Base-by-base conservation (phyloP, 2,329 filamentous ascomycete species). In the Fusarium veterinarium region DNA sequence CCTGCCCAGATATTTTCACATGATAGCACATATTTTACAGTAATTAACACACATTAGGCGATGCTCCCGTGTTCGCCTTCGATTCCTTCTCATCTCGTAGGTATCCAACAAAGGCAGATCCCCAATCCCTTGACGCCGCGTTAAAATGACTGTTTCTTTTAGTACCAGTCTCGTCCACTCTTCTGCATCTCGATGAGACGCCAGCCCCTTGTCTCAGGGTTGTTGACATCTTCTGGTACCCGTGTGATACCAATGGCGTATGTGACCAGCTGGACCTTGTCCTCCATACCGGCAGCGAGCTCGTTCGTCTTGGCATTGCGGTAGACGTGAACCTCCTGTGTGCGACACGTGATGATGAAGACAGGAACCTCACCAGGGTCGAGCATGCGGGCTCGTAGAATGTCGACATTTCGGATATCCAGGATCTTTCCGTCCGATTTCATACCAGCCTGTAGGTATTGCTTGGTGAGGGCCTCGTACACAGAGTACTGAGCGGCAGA, bases 131-230 rank as follows among this genome's bases (percentile, higher is more conserved):
- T 75, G 72, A 76, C 76, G 73, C 76, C 69, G 52, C 64, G 55
- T 69, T 60, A 59, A 64, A 74, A 65, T 64, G 52, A 71, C 61
- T 59, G 58, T 58, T 44, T 52, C 41, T 41, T 59, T 84, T 84
- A 90, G 76, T 89, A 88, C 83, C 88, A 98, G 84, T 99, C 96
- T 79, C 96, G 91, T 62, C 93, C 95, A 82, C 94, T 97, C 91
- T 99, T 99, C 84, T 99, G 96, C 86, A 99, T 91, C 86, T 99
- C 96, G 80, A 99, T 98, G 82, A 99, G 86, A 79, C 95, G 92
- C 96, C 96, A 99, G 37, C 96, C 96, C 79, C 95, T 90, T 16
- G 96, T 99, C 85, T 99, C 96, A 4, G 95, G 93, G 82, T 99
- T 98, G 86, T 92, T 95, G 75, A 98, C 95, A 76, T 99, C 96